Evolutionary conservation across 2,329 filamentous ascomycete genomes (phyloP).

Genomic region (Cladobotryum protrusum): DNA sequence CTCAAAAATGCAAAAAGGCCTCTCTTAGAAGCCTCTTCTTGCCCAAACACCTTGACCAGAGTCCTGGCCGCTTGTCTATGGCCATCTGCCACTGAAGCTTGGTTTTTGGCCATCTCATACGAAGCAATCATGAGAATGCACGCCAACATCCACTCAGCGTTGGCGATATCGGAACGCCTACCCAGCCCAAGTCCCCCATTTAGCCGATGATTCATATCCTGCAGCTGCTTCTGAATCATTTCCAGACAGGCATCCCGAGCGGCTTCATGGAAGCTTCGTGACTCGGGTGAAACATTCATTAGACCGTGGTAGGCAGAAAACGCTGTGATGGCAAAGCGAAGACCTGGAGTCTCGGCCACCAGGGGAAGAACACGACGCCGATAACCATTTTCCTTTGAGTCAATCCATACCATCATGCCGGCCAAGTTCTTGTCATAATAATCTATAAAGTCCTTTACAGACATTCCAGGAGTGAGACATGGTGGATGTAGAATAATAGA

Average conservation of each 20-base stretch:
- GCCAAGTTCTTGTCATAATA: conserved; percentile 25
- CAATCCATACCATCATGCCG: conserved; percentile 27
- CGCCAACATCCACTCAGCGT: conserved; percentile 26
- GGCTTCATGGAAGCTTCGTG: conserved; percentile 19
- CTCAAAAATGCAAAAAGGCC: conserved; percentile 23
- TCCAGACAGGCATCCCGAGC: conserved; percentile 23
- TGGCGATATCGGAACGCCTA: conserved; percentile 17
- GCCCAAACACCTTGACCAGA: conserved; percentile 23
- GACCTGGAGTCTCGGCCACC: conserved; percentile 20
- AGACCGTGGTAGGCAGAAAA: conserved; percentile 24
- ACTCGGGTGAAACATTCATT: conserved; percentile 15
- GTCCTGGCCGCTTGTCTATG: conserved; percentile 24
- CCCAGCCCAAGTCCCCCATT: conserved; percentile 18
- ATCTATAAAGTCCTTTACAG: conserved; percentile 20
- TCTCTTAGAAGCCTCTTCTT: conserved; percentile 14
- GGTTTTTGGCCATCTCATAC: conserved; percentile 25
- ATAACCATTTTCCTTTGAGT: conserved; percentile 25
- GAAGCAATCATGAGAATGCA: conserved; percentile 25
- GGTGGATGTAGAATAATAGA: too few species aligned
- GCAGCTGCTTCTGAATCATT: conserved; percentile 19
- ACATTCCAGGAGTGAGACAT: conserved; percentile 11
- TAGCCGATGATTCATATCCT: conserved; percentile 20
- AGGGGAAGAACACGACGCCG: conserved; percentile 21
- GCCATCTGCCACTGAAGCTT: conserved; percentile 20
- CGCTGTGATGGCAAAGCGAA: conserved; percentile 23